Evolutionary conservation across 2,329 filamentous ascomycete species (phyloP).

Genomic region (Aspergillus fischeri): DNA sequence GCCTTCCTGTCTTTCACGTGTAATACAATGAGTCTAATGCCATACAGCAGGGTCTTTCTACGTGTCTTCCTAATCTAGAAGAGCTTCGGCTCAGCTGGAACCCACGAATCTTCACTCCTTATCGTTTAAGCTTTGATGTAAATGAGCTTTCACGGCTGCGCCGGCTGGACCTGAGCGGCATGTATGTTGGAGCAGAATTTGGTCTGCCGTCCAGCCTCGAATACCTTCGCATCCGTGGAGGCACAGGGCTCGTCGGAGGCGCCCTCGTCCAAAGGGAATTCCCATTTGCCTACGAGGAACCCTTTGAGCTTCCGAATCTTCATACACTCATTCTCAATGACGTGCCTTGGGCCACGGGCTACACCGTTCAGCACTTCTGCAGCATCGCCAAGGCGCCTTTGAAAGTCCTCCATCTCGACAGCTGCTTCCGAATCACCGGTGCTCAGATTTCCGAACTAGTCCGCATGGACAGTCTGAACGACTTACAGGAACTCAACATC

Average conservation of each 20-base stretch:
- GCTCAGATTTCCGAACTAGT: conserved; percentile 15
- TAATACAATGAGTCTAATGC: not conserved
- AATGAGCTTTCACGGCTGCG: conserved; percentile 20
- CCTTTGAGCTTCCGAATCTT: conserved; percentile 22
- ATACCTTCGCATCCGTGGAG: conserved; percentile 25
- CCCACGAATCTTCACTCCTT: conserved; percentile 16
- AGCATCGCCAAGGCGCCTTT: conserved; percentile 19
- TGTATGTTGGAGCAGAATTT: conserved; percentile 16
- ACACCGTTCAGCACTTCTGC: conserved; percentile 15
- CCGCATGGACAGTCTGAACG: conserved; percentile 7
- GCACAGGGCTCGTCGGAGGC: conserved; percentile 4
- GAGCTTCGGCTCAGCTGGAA: conserved; percentile 29
- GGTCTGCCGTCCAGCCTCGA: conserved; percentile 27
- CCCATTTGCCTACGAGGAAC: conserved; percentile 7
- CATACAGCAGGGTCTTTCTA: conserved; percentile 9
- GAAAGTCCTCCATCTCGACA: conserved; percentile 23
- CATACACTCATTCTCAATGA: conserved; percentile 27
- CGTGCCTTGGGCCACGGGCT: conserved; percentile 18
- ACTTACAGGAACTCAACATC: conserved; percentile 29
- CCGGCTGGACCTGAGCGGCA: conserved; percentile 26
- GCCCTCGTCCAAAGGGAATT: conserved; percentile 7
- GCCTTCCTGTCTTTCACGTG: not conserved
- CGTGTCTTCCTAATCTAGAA: conserved; percentile 27
- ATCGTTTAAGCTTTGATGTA: conserved; percentile 13
- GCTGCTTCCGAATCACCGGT: conserved; percentile 20